Evolutionary conservation across 108 stramenopile species (phyloP), one percentile per base, ranked within the genome.

Genomic region (Ochromonas danica): DNA sequence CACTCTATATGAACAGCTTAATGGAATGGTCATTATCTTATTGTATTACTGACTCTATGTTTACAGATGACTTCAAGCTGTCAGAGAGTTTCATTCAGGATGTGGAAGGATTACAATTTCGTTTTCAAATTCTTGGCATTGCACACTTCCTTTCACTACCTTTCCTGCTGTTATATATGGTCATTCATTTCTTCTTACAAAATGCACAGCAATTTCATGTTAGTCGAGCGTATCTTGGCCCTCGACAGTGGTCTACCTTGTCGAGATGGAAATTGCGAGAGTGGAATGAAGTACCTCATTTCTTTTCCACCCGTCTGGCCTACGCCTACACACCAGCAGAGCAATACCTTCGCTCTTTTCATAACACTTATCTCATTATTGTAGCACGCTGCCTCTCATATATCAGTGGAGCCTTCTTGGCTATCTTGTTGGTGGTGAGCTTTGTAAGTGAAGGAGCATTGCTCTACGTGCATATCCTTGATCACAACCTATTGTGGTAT

Each of bases 1-100:
- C 39, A 1, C 6, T 92, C 88, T 80, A 85, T 89, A 90, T 87
- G 43, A 51, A 51, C 22, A 91, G 89, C 83, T 90, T 82, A 43
- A 82, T 92, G 14, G 89, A 95, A 84, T 96, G 94, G 93, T 85
- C 86, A 61, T 70, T 98, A 17, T 91, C 95, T 79, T 89, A 91
- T 71, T 94, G 94, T 77, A 85, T 98, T 62, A 80, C 95, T n/a
- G 93, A 93, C 82, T 94, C 94, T 85, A 94, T 98, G 96, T 98
- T 96, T 80, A 51, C 45, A 14, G 45, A 51, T 14, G 94, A 75
- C 83, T 60, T 91, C 92, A 45, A 88, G 91, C 43, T 98, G 14
- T 89, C 95, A 14, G 90, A 92, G 0, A 90, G 90, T 33, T 96
- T 96, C 83, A 89, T 90, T 61, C 80, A 89, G 80, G 94, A 96